Conservation (phyloP, 106 monocot genomes). For the Cymbidium sinense region DNA sequence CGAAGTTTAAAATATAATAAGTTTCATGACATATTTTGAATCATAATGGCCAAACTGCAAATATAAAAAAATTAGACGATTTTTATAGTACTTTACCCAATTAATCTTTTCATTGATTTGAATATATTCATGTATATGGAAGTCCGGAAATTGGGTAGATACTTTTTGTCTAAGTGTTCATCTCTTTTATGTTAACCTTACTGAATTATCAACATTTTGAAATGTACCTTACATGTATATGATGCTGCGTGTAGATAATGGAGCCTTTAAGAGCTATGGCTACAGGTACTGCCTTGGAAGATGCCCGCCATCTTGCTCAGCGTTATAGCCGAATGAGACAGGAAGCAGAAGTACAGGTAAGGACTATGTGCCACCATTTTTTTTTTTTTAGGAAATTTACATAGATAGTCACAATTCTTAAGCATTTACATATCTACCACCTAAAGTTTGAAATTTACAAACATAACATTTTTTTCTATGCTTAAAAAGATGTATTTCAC, state of each 20-base stretch:
- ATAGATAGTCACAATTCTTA: background rate
- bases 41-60: background rate
- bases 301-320: slow-evolving; percentile 96
- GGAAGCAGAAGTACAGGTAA: slow-evolving; percentile 76
- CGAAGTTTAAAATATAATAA: background rate
- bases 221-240: background rate
- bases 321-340: slow-evolving; percentile 94
- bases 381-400: background rate
- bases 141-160: no score
- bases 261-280: slow-evolving; percentile 86
- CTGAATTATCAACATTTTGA: background rate
- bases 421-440: no score
- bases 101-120: background rate
- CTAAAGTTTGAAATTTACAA: no score
- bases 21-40: background rate
- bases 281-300: slow-evolving; percentile 76
- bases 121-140: background rate
- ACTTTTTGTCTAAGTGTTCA: background rate
- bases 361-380: background rate
- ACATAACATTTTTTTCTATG: no score
- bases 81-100: background rate
- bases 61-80: background rate
- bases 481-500: no score
- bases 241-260: slow-evolving; percentile 49
- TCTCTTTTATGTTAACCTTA: background rate